Conservation (phyloP, 768 basidiomycete genomes). For the Boletus subcaerulescens region DNA sequence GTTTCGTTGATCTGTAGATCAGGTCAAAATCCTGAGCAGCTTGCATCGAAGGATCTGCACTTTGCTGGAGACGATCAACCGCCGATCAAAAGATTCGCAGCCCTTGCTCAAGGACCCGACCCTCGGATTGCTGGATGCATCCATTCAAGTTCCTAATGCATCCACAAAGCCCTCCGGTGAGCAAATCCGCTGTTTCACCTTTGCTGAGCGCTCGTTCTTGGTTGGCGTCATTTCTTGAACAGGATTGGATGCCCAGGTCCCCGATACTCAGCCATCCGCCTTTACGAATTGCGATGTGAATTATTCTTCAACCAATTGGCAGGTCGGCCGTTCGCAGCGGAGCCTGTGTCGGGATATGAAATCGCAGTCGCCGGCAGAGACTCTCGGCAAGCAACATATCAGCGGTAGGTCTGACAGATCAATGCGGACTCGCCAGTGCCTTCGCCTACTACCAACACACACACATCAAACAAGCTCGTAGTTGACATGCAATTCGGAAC, state of each 20-base stretch:
- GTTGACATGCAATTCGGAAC: too few species aligned
- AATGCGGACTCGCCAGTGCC: background rate
- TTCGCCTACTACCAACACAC: background rate
- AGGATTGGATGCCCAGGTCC: background rate
- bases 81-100: slow-evolving; percentile 16
- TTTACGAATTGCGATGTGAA: background rate
- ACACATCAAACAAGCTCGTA: background rate
- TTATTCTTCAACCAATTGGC: background rate
- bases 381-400: too few species aligned
- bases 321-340: slow-evolving; percentile 7
- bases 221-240: background rate
- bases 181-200: background rate
- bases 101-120: background rate
- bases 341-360: slow-evolving; percentile 17
- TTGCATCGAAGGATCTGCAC: slow-evolving; percentile 4
- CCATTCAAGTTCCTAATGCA: background rate
- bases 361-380: background rate
- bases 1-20: background rate
- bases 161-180: background rate
- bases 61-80: background rate
- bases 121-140: background rate
- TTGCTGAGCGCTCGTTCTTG: background rate
- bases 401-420: background rate
- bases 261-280: background rate
- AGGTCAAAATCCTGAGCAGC: background rate